Evolutionary conservation across 306 rosid genomes (phyloP), one percentile per base, ranked within the genome.

Genomic region (Gynostemma pentaphyllum): DNA sequence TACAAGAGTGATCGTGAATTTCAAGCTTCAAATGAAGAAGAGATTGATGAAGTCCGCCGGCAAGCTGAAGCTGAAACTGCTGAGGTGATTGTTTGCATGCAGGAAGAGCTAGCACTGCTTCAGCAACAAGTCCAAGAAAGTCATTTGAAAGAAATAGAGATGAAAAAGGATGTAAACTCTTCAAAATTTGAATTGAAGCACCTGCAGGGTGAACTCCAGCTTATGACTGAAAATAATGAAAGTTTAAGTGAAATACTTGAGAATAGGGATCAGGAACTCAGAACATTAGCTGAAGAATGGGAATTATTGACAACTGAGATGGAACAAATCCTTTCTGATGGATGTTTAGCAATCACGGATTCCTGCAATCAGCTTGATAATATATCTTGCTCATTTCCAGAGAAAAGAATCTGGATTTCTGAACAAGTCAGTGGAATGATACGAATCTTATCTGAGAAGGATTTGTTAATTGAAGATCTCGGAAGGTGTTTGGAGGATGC

Each of bases 61-160:
- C 98, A 92, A 69, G 96, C 75, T 28, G 99, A 92, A 65, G 95
- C 85, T 62, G 99, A 92, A 84, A 92, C 99, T 47, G 94, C 81
- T 15, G 95, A 88, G 88, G 99, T 82, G 64, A 92, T 92, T 53
- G 95, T 88, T 53, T 84, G 90, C 68, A 70, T 92, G 89, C 96
- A 92, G 80, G 99, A 92, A 79, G 99, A 92, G 79, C 95, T 92
- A 72, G 76, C 68, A 8, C 44, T 64, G 45, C 90, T 92, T 67
- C 88, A 92, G 70, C 77, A 78, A 62, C 88, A 92, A 77, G 82
- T 88, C 55, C 83, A 84, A 52, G 85, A 78, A 59, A 76, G 80
- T 65, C 76, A 72, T 70, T 61, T 80, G 75, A 88, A 76, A 75
- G 94, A 92, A 72, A 53, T 57, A n/a, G 95, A 86, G 80, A 79